Conservation (phyloP, 2,329 filamentous ascomycete genomes). For the Coleophoma crateriformis region DNA sequence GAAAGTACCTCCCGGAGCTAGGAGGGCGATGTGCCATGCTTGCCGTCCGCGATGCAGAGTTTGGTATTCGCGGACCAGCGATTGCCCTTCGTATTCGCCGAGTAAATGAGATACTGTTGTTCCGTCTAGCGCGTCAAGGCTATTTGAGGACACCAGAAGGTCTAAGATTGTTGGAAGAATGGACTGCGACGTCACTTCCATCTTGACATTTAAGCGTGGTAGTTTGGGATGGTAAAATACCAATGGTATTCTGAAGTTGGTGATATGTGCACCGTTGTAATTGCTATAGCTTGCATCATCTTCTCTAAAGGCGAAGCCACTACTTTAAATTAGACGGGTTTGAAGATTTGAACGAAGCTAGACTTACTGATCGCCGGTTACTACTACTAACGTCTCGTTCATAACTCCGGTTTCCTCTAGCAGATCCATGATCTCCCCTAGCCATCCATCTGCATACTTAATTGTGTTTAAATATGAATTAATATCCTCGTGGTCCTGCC, state of each 20-base stretch:
- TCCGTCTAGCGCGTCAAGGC: slow-evolving; percentile 27
- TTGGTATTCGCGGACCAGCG: slow-evolving; percentile 29
- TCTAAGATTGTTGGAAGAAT: slow-evolving; percentile 41
- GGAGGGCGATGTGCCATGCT: too few relatives aligned
- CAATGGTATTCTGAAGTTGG: slow-evolving; percentile 37
- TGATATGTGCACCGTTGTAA: slow-evolving; percentile 37
- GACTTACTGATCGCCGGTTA: slow-evolving; percentile 34
- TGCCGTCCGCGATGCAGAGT: too few relatives aligned
- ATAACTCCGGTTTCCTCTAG: slow-evolving; percentile 36
- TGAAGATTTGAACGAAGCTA: neutral
- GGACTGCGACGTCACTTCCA: slow-evolving; percentile 34
- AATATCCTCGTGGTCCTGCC: slow-evolving; percentile 9
- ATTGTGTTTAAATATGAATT: slow-evolving; percentile 38
- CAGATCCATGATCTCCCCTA: slow-evolving; percentile 31
- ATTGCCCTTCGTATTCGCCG: slow-evolving; percentile 40
- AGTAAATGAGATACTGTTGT: slow-evolving; percentile 32
- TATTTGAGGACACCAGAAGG: slow-evolving; percentile 33
- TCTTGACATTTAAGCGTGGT: slow-evolving; percentile 32
- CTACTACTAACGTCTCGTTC: slow-evolving; percentile 37
- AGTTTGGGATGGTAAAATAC: slow-evolving; percentile 37
- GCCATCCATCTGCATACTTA: slow-evolving; percentile 33
- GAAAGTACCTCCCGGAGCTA: too few relatives aligned
- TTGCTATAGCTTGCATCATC: slow-evolving; percentile 31
- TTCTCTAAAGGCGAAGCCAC: slow-evolving; percentile 35
- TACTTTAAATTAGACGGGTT: neutral